Base-by-base conservation (phyloP, 148 eudicot genomes). In the Camellia lanceoleosa region DNA sequence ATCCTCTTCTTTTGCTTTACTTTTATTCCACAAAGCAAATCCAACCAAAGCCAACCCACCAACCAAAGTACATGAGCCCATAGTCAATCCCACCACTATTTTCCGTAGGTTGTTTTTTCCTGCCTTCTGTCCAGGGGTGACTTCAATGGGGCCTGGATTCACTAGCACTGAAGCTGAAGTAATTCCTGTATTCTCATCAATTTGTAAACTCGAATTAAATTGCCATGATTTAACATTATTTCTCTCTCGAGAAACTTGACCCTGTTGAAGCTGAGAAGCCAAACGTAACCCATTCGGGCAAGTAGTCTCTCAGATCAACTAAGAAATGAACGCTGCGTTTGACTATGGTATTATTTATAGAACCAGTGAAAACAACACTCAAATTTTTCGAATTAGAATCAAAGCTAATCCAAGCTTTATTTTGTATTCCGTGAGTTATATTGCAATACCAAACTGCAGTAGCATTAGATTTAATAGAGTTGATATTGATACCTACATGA, bases 221-320 rank as follows among this genome's bases (percentile, higher is more conserved):
- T 61, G 13, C 88, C 86, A 86, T 3, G 74, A 78, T 6, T 9
- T 55, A 7, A 68, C 43, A 58, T 0, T 42, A 68, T 78, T 51
- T 58, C 14, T 78, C 64, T 78, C 80, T n/a, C n/a, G n/a, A n/a
- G 1, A 56, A 68, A 68, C 3, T 10, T 54, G 66, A 2, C 58
- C 80, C 74, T 6, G 80, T 78, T 55, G 80, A 55, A 69, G 80
- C 75, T 70, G 81, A 52, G 19, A 79, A 70, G 38, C 81, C 81
- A 58, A 79, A 42, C 7, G 42, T 20, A 70, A 78, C 80, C 73
- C 30, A 30, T 55, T 67, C 73, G 30, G 73, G 80, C 18, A 78
- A 78, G 46, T 49, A 23, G 18, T 20, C 64, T 14, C 80, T 66
- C 64, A 78, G 11, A 51, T 78, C 80, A 20, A 78, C 73, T 16